Conservation (phyloP, 2,329 filamentous ascomycete genomes). For the Fusarium sp. region DNA sequence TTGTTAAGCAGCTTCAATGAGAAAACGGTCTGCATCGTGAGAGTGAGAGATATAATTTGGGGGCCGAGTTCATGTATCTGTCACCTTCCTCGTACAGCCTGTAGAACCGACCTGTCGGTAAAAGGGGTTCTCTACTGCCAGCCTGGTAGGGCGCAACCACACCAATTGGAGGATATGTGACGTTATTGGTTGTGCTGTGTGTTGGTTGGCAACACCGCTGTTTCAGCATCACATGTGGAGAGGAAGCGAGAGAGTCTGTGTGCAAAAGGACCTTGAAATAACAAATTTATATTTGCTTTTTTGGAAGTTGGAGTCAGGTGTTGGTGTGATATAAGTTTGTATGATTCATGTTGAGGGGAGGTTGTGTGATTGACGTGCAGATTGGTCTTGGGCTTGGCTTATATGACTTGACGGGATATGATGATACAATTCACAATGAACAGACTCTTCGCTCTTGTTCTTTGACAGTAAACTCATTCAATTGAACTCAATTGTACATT, state of each 20-base stretch:
- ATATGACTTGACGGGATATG: neutral
- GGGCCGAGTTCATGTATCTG: neutral
- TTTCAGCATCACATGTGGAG: neutral
- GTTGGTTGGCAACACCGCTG: constrained; percentile 18
- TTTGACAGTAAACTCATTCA: too few species aligned
- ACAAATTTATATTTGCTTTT: neutral
- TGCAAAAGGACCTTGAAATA: constrained; percentile 30
- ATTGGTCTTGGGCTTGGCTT: neutral
- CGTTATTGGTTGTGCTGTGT: neutral
- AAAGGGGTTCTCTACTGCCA: constrained; percentile 9
- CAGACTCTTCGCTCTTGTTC: neutral
- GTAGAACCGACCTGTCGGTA: constrained; percentile 24
- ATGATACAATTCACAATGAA: neutral
- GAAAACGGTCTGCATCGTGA: neutral
- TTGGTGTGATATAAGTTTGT: neutral
- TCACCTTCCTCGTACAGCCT: constrained; percentile 10
- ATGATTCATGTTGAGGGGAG: neutral
- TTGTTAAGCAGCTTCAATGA: neutral
- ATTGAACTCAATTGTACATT: neutral
- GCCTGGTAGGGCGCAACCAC: constrained; percentile 23
- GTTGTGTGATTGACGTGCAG: neutral
- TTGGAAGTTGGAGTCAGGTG: neutral
- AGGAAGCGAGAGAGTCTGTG: too few species aligned
- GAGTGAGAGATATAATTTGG: neutral
- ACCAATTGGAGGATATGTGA: neutral